phyloP scores from a whole-genome alignment of 495 filamentous ascomycete species.

The Aeminium ludgeri region DNA sequence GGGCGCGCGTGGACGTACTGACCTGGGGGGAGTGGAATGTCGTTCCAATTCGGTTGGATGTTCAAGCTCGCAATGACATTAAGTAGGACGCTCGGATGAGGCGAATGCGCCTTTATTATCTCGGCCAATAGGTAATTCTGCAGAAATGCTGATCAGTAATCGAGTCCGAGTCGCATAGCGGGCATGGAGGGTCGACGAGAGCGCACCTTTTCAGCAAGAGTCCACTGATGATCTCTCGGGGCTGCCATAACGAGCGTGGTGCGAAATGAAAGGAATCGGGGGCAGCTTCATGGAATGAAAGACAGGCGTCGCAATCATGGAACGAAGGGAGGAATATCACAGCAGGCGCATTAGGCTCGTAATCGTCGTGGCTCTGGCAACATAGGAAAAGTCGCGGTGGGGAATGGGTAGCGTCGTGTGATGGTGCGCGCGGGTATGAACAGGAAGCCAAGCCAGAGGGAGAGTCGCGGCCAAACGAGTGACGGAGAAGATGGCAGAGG shows the following conservation, averaged over 20 bases:
- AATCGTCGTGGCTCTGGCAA: background rate
- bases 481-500: background rate
- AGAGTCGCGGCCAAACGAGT: background rate
- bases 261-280: slow-evolving; percentile 1
- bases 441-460: background rate
- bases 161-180: background rate
- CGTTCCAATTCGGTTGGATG: slow-evolving; percentile 37
- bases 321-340: slow-evolving; percentile 3
- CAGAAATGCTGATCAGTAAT: background rate
- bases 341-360: slow-evolving; percentile 3
- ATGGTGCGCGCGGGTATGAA: background rate
- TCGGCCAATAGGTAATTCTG: slow-evolving; percentile 39
- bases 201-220: slow-evolving; percentile 44
- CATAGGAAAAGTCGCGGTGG: background rate
- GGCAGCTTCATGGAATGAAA: slow-evolving; percentile 4
- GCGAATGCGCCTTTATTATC: slow-evolving; percentile 41
- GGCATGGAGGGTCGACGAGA: background rate
- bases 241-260: slow-evolving; percentile 13
- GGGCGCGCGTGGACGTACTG: slow-evolving; percentile 6
- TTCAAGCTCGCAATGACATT: slow-evolving; percentile 33
- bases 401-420: background rate
- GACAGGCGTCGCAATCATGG: slow-evolving; percentile 4
- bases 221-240: slow-evolving; percentile 27
- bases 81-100: slow-evolving; percentile 33
- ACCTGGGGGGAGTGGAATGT: slow-evolving; percentile 41